A percentile compares a stretch with the other conserved stretches of the same genome.
Evolutionary conservation across 768 basidiomycete genomes (phyloP).

Genomic region (Termitomyces titanicus): DNA sequence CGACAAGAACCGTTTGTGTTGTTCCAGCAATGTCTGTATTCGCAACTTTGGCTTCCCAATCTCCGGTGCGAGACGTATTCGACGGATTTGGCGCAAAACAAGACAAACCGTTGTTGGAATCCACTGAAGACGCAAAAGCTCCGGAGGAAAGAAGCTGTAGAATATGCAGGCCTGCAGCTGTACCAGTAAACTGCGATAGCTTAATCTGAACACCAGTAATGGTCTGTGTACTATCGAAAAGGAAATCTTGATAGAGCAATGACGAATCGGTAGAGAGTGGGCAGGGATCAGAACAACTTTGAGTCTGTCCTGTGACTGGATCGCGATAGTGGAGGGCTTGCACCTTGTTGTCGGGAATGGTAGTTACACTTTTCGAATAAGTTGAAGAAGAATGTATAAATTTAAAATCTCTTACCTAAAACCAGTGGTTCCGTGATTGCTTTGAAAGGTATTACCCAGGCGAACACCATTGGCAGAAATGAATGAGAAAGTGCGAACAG

Average conservation of each 20-base stretch:
- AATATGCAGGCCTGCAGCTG: constrained; percentile 79
- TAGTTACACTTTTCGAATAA: constrained; percentile 57
- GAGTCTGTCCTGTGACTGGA: constrained; percentile 66
- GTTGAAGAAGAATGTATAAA: constrained; percentile 1
- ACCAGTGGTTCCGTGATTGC: constrained; percentile 76
- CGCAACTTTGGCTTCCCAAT: constrained; percentile 63
- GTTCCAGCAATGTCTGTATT: constrained; percentile 81
- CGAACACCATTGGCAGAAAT: constrained; percentile 78
- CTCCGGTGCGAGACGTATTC: constrained; percentile 60
- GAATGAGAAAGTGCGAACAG: constrained; percentile 69
- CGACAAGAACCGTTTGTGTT: constrained; percentile 66
- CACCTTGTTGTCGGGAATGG: constrained; percentile 86
- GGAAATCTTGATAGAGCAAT: constrained; percentile 89
- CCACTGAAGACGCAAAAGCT: constrained; percentile 78
- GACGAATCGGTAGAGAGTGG: constrained; percentile 75
- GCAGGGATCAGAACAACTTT: constrained; percentile 75
- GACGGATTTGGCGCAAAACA: constrained; percentile 81
- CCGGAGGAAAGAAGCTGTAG: constrained; percentile 92
- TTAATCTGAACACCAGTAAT: constrained; percentile 90
- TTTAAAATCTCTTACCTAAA: constrained; percentile 62
- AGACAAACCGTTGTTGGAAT: constrained; percentile 54
- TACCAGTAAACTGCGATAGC: constrained; percentile 71
- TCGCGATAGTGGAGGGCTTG: constrained; percentile 77
- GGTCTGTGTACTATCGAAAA: constrained; percentile 59
- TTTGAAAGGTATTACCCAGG: constrained; percentile 86